Evolutionary conservation across 2,329 filamentous ascomycete species (phyloP), one percentile per base, ranked within the genome.

Genomic region (Aspergillus sp.): DNA sequence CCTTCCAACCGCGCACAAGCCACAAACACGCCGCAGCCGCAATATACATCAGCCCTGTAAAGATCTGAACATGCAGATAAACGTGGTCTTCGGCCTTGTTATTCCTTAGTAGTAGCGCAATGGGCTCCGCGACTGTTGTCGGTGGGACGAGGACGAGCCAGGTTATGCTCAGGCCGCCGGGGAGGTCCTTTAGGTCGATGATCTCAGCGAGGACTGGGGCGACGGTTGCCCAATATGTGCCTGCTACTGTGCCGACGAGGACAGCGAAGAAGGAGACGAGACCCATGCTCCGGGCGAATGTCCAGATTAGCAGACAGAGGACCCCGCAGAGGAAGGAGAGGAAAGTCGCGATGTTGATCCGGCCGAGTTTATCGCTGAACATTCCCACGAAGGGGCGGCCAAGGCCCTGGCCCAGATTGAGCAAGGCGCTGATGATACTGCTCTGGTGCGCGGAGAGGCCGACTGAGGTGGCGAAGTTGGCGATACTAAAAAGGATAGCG

Each of bases 261-360:
- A 89, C 71, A 1, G 85, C 81, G 69, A 87, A 89, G 72, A 87
- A 83, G 28, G 84, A 79, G 17, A 89, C 75, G 0, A 87, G 80
- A 1, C 82, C 85, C 72, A 85, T 88, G 54, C 76, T 82, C 63
- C 83, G 81, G 0, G 87, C 83, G 52, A 84, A 85, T 41, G 84
- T 82, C 88, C 88, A 90, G 34, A 90, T 81, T 0, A 85, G 79
- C 23, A 90, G 80, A 57, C 82, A 84, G 66, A 88, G 83, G 1
- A 90, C 45, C 1, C 84, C 86, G 51, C 82, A 83, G 9, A 86
- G 68, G 41, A 84, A 80, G 0, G 85, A 85, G 74, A 85, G 82
- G 8, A 81, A 69, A 1, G 77, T 77, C 1, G 87, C 85, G 75
- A 89, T 85, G 64, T 90, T 89, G 66, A 91, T 81, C 1, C 87